A percentile compares a stretch with the other conserved stretches of the same genome.
Evolutionary conservation across 768 basidiomycete genomes (phyloP).

Genomic region (Suillus discolor): DNA sequence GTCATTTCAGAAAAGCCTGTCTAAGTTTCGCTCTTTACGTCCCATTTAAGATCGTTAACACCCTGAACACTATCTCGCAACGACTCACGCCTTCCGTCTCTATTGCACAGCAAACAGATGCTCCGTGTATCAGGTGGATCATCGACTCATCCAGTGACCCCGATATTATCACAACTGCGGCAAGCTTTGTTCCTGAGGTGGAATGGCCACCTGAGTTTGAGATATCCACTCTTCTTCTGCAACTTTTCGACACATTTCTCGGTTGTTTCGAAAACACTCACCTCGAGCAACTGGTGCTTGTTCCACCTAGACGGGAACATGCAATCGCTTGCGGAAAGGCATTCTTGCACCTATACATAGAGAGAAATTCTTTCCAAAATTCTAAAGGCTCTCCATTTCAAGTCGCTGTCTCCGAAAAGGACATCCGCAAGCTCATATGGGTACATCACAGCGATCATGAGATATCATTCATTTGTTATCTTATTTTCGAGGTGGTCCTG

Average conservation of each 20-base stretch:
- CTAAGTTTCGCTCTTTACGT: conserved; percentile 5
- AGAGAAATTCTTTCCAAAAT: conserved; percentile 8
- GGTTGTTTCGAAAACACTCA: conserved; percentile 13
- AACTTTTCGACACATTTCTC: conserved; percentile 10
- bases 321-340: conserved; percentile 14
- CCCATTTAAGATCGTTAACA: neutral
- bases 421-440: conserved; percentile 11
- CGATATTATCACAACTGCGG: conserved; percentile 16
- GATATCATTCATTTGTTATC: conserved; percentile 11
- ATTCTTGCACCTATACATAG: conserved; percentile 12
- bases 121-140: conserved; percentile 11
- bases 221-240: conserved; percentile 11
- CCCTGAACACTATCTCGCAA: neutral
- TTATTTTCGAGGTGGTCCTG: conserved; percentile 5
- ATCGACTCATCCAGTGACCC: conserved; percentile 12
- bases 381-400: neutral
- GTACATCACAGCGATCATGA: conserved; percentile 11
- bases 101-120: neutral
- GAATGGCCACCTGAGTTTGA: conserved; percentile 17
- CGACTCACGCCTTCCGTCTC: neutral
- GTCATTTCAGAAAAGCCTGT: neutral
- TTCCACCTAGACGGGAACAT: conserved; percentile 8
- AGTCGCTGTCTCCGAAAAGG: neutral
- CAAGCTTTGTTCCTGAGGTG: conserved; percentile 16
- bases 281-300: conserved; percentile 6